Conservation (phyloP, 352 stramenopile species). For the Phytophthora multivora region DNA sequence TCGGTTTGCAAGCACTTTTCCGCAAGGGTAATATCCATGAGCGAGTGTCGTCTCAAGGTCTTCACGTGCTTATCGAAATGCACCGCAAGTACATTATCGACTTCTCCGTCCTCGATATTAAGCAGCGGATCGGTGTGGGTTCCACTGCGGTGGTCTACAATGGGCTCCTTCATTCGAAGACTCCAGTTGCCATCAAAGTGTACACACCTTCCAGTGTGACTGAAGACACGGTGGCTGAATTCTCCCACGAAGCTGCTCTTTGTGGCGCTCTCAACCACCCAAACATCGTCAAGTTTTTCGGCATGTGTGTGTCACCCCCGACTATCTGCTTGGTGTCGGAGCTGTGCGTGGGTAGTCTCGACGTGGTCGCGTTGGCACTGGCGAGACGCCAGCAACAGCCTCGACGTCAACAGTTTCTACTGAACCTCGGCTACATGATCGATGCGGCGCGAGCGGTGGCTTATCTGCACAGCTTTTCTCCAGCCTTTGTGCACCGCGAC, state of each 20-base stretch:
- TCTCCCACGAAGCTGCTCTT: constrained; percentile 60
- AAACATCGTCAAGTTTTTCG: constrained; percentile 66
- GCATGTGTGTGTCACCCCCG: constrained; percentile 62
- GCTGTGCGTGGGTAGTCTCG: constrained; percentile 54
- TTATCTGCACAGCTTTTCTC: constrained; percentile 66
- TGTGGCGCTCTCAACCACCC: constrained; percentile 53
- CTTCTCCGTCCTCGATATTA: constrained; percentile 44
- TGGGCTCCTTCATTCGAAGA: constrained; percentile 46
- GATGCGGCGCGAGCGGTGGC: constrained; percentile 59
- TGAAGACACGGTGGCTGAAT: constrained; percentile 51
- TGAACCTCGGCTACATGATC: constrained; percentile 65
- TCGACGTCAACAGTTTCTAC: constrained; percentile 53
- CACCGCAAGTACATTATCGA: constrained; percentile 51
- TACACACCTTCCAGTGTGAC: constrained; percentile 65
- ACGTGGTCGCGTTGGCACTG: constrained; percentile 39
- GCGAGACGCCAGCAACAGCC: constrained; percentile 23
- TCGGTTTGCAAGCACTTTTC: constrained; percentile 41
- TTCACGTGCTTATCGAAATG: constrained; percentile 59
- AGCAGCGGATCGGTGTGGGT: constrained; percentile 42
- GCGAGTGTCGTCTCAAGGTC: constrained; percentile 44
- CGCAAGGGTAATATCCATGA: constrained; percentile 45
- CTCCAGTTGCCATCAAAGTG: constrained; percentile 60
- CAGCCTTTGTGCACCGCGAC: constrained; percentile 58
- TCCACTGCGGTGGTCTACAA: constrained; percentile 56
- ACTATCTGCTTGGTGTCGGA: constrained; percentile 69